Evolutionary conservation across 306 rosid species (phyloP).

Genomic region (Citrullus amarus): DNA sequence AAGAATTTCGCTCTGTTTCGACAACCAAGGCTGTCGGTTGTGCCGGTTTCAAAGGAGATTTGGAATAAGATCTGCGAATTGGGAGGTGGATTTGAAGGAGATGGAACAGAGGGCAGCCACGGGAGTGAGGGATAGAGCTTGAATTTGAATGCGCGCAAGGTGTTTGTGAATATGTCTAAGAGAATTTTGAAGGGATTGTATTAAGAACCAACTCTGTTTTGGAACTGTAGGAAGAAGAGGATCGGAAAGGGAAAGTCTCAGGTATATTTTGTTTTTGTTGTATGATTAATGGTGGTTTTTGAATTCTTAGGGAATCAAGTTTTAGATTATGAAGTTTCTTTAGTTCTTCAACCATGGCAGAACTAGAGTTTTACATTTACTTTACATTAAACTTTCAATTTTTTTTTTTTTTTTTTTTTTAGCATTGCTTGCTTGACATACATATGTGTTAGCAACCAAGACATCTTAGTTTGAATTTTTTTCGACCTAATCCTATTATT

Average conservation of each 20-base stretch:
- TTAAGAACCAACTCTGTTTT: too few relatives aligned
- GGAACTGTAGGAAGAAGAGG: background rate
- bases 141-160: background rate
- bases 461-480: too few relatives aligned
- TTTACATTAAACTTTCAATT: too few relatives aligned
- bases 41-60: constrained; percentile 35
- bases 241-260: background rate
- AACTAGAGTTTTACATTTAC: background rate
- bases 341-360: background rate
- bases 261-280: background rate
- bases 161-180: background rate
- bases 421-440: too few relatives aligned
- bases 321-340: background rate
- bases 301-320: background rate
- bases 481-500: too few relatives aligned
- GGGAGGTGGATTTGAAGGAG: constrained; percentile 74
- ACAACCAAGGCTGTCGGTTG: constrained; percentile 72
- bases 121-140: background rate
- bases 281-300: background rate
- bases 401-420: too few relatives aligned
- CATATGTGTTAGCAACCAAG: too few relatives aligned
- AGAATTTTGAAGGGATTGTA: background rate
- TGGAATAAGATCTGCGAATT: constrained; percentile 50
- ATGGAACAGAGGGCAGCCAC: constrained; percentile 15
- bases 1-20: constrained; percentile 44